phyloP scores from a whole-genome alignment of 345 rosid species.

The Pelargonium nanum region DNA sequence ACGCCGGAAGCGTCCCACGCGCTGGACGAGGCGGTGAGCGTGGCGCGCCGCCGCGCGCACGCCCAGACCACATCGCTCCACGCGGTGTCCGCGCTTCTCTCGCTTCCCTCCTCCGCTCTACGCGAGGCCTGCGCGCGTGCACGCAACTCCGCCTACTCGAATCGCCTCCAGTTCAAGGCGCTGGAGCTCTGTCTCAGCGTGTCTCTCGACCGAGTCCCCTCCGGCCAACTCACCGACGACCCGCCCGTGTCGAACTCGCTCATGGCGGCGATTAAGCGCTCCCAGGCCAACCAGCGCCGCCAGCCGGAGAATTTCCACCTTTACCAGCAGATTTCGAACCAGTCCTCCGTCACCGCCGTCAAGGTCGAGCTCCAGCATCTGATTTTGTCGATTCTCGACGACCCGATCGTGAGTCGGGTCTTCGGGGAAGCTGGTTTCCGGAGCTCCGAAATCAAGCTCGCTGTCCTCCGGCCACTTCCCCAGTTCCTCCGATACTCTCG shows the following conservation, averaged over 20 bases:
- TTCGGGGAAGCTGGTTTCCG: slow-evolving; percentile 83
- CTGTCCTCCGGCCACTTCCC: slow-evolving; percentile 69
- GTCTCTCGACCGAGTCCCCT: slow-evolving; percentile 76
- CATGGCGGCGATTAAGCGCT: slow-evolving; percentile 94
- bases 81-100: slow-evolving; percentile 66
- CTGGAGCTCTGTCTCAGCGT: slow-evolving; percentile 75
- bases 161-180: slow-evolving; percentile 75
- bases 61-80: slow-evolving; percentile 87
- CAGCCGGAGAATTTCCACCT: slow-evolving; percentile 72
- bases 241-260: slow-evolving; percentile 83
- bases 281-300: slow-evolving; percentile 85
- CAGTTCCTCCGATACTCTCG: slow-evolving; percentile 45
- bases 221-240: slow-evolving; percentile 43
- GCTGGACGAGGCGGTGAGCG: slow-evolving; percentile 66
- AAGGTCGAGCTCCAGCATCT: slow-evolving; percentile 80
- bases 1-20: slow-evolving; percentile 69
- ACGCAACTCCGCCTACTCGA: slow-evolving; percentile 53
- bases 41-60: slow-evolving; percentile 64
- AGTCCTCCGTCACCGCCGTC: slow-evolving; percentile 32
- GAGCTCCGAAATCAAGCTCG: slow-evolving; percentile 77
- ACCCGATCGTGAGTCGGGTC: slow-evolving; percentile 87
- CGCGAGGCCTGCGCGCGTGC: slow-evolving; percentile 79
- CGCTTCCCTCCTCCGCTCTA: slow-evolving; percentile 51
- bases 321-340: slow-evolving; percentile 54
- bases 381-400: slow-evolving; percentile 70